These are phyloP conservation scores for Papiliotrema terrestris DNA, from an alignment of 1,284 basidiomycete genomes.

Conservation along the genomic window DNA sequence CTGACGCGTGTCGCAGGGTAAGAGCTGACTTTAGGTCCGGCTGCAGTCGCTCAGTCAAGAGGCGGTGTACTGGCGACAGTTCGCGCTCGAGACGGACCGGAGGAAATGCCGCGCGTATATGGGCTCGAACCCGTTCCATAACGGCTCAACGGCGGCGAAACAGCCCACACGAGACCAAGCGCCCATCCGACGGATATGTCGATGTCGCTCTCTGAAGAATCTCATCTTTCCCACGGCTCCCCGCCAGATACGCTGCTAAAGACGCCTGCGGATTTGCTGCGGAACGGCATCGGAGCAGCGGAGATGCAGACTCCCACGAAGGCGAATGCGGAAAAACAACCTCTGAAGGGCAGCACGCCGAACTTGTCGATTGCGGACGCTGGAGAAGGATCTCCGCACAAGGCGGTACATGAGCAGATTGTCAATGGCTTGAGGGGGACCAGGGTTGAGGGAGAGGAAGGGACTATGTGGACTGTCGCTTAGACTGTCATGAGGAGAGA, in stretches of 20 bases:
- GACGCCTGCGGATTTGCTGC: constrained; percentile 1
- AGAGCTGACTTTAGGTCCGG: constrained; percentile 10
- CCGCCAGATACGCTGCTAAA: background rate
- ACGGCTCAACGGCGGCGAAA: background rate
- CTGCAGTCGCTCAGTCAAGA: constrained; percentile 20
- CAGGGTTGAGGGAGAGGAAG: background rate
- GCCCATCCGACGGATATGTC: background rate
- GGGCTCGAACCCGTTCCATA: constrained; percentile 16
- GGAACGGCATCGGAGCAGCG: background rate
- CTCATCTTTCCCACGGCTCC: background rate
- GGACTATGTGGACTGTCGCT: background rate
- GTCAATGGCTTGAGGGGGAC: background rate
- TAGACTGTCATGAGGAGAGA: too few relatives aligned
- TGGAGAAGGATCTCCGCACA: background rate
- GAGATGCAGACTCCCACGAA: background rate
- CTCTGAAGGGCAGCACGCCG: background rate
- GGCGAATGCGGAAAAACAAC: background rate
- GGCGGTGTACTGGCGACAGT: constrained; percentile 21
- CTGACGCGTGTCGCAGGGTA: background rate
- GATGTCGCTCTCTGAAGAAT: too few relatives aligned
- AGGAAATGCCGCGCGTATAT: constrained; percentile 15
- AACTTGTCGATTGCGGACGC: background rate
- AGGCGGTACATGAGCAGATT: background rate
- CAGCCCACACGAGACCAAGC: background rate
- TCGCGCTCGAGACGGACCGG: constrained; percentile 22